Base-by-base conservation (phyloP, 2,329 filamentous ascomycete species). In the Claviceps sp. region DNA sequence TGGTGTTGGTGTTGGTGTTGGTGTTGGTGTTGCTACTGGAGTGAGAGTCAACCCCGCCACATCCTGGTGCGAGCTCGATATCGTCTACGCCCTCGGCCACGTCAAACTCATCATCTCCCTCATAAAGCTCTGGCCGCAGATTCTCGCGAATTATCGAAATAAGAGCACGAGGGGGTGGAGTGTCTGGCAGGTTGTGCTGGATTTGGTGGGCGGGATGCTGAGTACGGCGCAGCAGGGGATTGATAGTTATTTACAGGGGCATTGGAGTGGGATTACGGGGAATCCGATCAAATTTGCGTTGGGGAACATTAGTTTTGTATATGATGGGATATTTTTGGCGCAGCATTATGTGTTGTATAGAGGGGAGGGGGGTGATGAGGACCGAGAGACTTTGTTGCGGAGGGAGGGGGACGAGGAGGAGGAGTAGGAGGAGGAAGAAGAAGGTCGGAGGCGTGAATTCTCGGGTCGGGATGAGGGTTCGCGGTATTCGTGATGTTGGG, bases 61-160 rank as follows among this genome's bases (percentile, higher is more conserved):
- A 29, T 29, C 26, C 49, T 84, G 80, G 80, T 76, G 77, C 50
- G 79, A 75, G 68, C 75, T 85, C 43, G 82, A 85, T 60, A 73
- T 79, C 50, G 73, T 80, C 47, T 82, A 82, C 62, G 78, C 85
- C 13, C 71, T 94, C 36, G 88, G 87, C 43, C 94, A 94, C 64
- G 83, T 95, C 64, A 98, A 98, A 70, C 75, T 98, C 37, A 67
- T 90, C 51, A 80, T 95, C 57, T 95, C 91, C 0, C 71, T 96
- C 26, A 78, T 95, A 68, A 98, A 98, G 71, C 97, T 96, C 68
- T 82, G 88, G 46, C 93, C 93, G 5, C 89, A 95, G 72, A 80
- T 86, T 39, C 75, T 85, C 61, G 76, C 85, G 59, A 97, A 97
- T 71, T 89, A 85, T 65, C 81, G 82, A 60, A 88, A 91, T 61